Base-by-base conservation (phyloP, 176 grass and related monocot genomes). In the Melocanna baccifera region DNA sequence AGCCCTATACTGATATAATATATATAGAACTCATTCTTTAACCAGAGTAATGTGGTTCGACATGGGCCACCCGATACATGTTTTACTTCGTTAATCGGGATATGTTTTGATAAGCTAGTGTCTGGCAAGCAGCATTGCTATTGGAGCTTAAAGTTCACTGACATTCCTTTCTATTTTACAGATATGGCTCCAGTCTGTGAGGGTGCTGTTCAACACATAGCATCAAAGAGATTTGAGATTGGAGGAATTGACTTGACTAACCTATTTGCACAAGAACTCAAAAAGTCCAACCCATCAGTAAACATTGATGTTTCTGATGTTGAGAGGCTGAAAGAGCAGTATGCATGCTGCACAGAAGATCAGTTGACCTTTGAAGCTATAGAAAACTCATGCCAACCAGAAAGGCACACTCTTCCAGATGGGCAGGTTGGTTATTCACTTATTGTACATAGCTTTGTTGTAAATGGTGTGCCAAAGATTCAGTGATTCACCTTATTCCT, bases 161-260 rank as follows among this genome's bases (percentile, higher is more conserved):
- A 52, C 9, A n/a, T 73, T 73, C 23, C 6, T 77, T 84, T 79
- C 11, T 50, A 42, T 90, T 85, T 88, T 78, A 74, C 93, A 99
- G 96, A 99, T 89, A 92, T 99, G 63, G 96, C 93, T 75, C 96
- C 91, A 73, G 93, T 99, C 88, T 92, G 69, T 86, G 96, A 99
- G 90, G 96, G 93, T 81, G 96, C 96, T 86, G 96, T 99, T 86
- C 93, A 99, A 40, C 96, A 99, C 30, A 84, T 99, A 62, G 93
- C 90, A 15, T 96, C 93, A 0, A 99, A 94, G 47, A 96, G 96
- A 85, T 87, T 99, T 89, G 91, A 96, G 79, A 89, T 96, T 76
- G 96, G 96, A 25, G 96, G 93, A 67, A 84, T 89, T 88, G 93
- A 99, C 81, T 95, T 96, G 88, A 99, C 96, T 87, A 92, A 92